Evolutionary conservation across 1,284 basidiomycete species (phyloP), one percentile per base, ranked within the genome.

Genomic region (Pseudozyma flocculosa): DNA sequence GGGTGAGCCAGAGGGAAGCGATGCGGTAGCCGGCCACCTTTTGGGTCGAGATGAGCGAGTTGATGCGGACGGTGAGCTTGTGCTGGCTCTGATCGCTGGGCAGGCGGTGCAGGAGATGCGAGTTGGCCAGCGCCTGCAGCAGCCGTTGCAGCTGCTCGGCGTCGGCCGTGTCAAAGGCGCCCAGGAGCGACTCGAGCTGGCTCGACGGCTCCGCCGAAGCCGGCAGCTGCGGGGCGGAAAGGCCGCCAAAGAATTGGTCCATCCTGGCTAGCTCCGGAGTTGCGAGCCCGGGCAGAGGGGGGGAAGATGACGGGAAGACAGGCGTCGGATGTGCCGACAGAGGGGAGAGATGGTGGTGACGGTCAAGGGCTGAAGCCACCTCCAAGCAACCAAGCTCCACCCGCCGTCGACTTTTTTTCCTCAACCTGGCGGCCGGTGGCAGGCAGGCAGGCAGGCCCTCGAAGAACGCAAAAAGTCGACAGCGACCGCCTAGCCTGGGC

Each of bases 21-120:
- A 65, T 40, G 8, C 46, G 52, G 24, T 66, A 61, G 11, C 63
- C 59, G n/a, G 54, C 44, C n/a, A 22, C 47, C 39, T 56, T 66
- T 11, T 62, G 63, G 19, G 55, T 44, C 5, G 59, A 55, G 43
- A 66, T 62, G 49, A 55, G 50, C 26, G 63, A 48, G 30, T 56
- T 62, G 59, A 66, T 66, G 41, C 63, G 54, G 11, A 56, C 48
- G 1, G 53, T 54, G 40, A 61, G 59, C 46, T 62, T 61, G 48
- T 66, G 63, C n/a, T 53, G 57, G 3, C 48, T 52, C 37, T 64
- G 57, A 19, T 54, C 53, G 3, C 41, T 38, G 13, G 63, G 40
- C 1, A 61, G 18, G 0, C 43, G 41, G 15, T 43, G 40, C 0
- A 65, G 49, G 1, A 65, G 52, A 4, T 52, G 48, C 15, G 58